Percentiles rank a stretch among this genome's conserved stretches.
These are phyloP conservation scores for Thalassia testudinum DNA, from an alignment of 116 monocot genomes.

Conservation along the genomic window DNA sequence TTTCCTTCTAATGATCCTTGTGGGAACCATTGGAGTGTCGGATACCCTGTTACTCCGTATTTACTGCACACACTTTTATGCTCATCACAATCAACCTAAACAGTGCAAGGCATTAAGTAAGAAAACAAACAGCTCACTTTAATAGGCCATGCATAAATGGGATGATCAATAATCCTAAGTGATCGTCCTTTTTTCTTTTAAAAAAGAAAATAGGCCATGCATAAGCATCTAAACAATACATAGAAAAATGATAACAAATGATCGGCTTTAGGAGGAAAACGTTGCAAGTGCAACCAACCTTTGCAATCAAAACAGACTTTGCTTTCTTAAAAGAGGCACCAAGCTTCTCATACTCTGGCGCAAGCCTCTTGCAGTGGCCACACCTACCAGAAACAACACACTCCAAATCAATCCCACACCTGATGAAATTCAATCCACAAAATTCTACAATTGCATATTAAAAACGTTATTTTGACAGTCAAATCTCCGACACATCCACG, in stretches of 20 bases:
- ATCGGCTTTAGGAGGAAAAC: background rate
- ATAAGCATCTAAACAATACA: background rate
- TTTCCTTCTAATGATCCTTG: slow-evolving; percentile 87
- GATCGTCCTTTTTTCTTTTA: too few relatives aligned
- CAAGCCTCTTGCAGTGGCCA: slow-evolving; percentile 94
- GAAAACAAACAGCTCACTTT: background rate
- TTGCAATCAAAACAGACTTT: slow-evolving; percentile 81
- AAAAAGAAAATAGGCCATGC: too few relatives aligned
- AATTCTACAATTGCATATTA: too few relatives aligned
- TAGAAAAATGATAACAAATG: background rate
- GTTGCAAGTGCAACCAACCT: slow-evolving; percentile 23
- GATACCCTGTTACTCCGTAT: slow-evolving; percentile 87
- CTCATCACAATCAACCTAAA: slow-evolving; percentile 86
- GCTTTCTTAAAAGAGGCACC: slow-evolving; percentile 80
- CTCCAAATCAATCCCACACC: too few relatives aligned
- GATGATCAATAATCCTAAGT: too few relatives aligned
- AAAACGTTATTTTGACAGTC: too few relatives aligned
- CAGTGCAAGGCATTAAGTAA: background rate
- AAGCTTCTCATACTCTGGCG: slow-evolving; percentile 84
- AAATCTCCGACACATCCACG: too few relatives aligned
- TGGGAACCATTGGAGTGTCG: slow-evolving; percentile 92
- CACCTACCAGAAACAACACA: slow-evolving; percentile 37
- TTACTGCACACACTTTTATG: slow-evolving; percentile 83
- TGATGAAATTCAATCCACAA: too few relatives aligned
- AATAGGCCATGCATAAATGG: too few relatives aligned